Evolutionary conservation across 331 rosid species (phyloP).

Genomic region (Spiraea crenata): DNA sequence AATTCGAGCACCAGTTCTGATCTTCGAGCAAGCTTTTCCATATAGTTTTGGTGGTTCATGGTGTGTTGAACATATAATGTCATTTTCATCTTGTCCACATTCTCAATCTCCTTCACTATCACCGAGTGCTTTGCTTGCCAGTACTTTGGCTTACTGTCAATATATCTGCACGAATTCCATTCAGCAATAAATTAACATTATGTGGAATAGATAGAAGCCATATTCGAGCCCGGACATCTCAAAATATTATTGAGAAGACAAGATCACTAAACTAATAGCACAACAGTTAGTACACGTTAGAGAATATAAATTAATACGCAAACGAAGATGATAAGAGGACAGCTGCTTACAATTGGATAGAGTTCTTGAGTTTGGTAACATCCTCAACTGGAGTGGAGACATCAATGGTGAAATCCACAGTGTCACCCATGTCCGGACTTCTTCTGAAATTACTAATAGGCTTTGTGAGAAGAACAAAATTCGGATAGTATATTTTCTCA

Average conservation of each 20-base stretch:
- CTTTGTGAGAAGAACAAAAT: slow-evolving; percentile 63
- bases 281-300: too few relatives aligned
- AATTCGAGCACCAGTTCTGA: slow-evolving; percentile 49
- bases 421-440: slow-evolving; percentile 82
- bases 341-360: slow-evolving; percentile 61
- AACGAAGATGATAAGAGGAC: not conserved
- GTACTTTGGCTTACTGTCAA: slow-evolving; percentile 79
- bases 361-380: slow-evolving; percentile 62
- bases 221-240: too few relatives aligned
- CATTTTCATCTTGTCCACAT: slow-evolving; percentile 67
- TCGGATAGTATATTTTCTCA: slow-evolving; percentile 82
- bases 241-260: not conserved
- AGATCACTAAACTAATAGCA: too few relatives aligned
- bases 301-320: not conserved
- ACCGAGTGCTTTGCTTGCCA: slow-evolving; percentile 77
- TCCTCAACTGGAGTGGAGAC: slow-evolving; percentile 61
- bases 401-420: slow-evolving; percentile 57
- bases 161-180: slow-evolving; percentile 44
- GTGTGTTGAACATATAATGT: slow-evolving; percentile 67
- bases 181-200: not conserved
- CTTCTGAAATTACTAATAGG: slow-evolving; percentile 81
- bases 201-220: too few relatives aligned
- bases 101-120: slow-evolving; percentile 67
- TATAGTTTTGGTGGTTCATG: slow-evolving; percentile 83
- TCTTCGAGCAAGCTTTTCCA: slow-evolving; percentile 52